These are phyloP conservation scores for Nosema muscidifuracis DNA, from an alignment of 371 early-diverging fungal species.

Conservation along the genomic window DNA sequence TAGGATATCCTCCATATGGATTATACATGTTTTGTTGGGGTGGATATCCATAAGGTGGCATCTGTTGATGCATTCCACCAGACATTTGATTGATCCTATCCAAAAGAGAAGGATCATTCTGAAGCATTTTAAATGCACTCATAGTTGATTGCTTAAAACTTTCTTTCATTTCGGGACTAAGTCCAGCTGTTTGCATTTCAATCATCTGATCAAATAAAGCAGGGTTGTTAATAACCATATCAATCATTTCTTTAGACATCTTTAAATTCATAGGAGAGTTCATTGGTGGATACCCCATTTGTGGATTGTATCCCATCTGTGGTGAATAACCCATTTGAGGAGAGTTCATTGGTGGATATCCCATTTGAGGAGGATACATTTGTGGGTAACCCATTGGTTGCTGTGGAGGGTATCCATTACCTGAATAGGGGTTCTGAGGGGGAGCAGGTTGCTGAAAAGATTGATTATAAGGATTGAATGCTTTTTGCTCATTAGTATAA, in stretches of 20 bases:
- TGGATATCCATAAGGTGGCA: background rate
- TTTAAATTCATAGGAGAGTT: background rate
- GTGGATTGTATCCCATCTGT: conserved; percentile 10
- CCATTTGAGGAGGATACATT: background rate
- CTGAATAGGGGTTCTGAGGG: background rate
- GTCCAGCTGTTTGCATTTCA: conserved; percentile 7
- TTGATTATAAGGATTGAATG: background rate
- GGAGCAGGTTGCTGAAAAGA: background rate
- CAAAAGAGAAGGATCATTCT: conserved; percentile 41
- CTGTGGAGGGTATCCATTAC: background rate
- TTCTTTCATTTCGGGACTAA: conserved; percentile 46
- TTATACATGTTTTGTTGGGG: conserved; percentile 4
- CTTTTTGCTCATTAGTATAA: conserved; percentile 1
- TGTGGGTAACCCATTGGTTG: background rate
- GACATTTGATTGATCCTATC: conserved; percentile 3
- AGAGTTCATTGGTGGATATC: conserved; percentile 2
- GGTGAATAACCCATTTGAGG: conserved; percentile 21
- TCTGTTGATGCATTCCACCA: conserved; percentile 15
- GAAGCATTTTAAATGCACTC: conserved; percentile 25
- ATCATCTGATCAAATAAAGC: conserved; percentile 25
- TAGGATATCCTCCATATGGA: conserved; percentile 16
- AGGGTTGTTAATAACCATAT: conserved; percentile 44
- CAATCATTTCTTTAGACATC: conserved; percentile 30
- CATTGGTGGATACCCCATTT: conserved; percentile 1
- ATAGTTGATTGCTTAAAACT: conserved; percentile 20